A percentile compares a stretch with the other conserved stretches of the same genome.
These are phyloP conservation scores for Xylariaceae sp. DNA, from an alignment of 2,329 filamentous ascomycete genomes.

Conservation along the genomic window DNA sequence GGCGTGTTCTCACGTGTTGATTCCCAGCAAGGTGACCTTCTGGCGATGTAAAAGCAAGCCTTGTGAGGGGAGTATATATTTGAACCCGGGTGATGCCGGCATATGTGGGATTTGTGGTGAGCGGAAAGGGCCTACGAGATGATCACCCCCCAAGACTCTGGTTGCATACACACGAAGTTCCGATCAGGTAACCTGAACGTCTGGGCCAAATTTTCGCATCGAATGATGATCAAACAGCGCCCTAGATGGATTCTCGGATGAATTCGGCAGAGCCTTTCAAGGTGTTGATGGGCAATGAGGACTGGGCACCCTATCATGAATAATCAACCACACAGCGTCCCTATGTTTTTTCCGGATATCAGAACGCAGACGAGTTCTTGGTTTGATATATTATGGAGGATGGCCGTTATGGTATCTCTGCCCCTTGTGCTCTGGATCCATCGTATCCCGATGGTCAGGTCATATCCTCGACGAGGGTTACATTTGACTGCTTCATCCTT, in stretches of 20 bases:
- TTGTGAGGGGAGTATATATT: slow-evolving; percentile 56
- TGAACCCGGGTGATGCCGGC: slow-evolving; percentile 66
- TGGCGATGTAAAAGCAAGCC: slow-evolving; percentile 59
- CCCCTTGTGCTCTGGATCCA: background rate
- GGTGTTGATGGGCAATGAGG: background rate
- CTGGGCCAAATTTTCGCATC: background rate
- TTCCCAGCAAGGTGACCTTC: slow-evolving; percentile 48
- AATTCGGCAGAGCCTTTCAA: background rate
- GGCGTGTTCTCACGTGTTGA: slow-evolving; percentile 67
- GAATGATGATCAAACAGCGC: background rate
- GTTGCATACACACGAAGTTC: background rate
- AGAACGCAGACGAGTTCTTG: no score
- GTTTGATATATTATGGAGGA: no score
- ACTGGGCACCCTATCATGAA: background rate
- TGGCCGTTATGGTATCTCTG: background rate
- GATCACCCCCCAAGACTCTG: slow-evolving; percentile 14
- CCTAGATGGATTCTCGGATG: background rate
- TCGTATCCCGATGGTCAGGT: background rate
- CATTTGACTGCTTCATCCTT: background rate
- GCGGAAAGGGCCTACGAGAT: slow-evolving; percentile 22
- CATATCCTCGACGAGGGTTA: background rate
- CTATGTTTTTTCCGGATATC: no score
- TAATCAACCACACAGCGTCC: background rate
- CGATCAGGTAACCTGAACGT: background rate
- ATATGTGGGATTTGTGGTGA: slow-evolving; percentile 66